phyloP scores from a whole-genome alignment of 2,329 filamentous ascomycete genomes.

The Xylaria sp. region DNA sequence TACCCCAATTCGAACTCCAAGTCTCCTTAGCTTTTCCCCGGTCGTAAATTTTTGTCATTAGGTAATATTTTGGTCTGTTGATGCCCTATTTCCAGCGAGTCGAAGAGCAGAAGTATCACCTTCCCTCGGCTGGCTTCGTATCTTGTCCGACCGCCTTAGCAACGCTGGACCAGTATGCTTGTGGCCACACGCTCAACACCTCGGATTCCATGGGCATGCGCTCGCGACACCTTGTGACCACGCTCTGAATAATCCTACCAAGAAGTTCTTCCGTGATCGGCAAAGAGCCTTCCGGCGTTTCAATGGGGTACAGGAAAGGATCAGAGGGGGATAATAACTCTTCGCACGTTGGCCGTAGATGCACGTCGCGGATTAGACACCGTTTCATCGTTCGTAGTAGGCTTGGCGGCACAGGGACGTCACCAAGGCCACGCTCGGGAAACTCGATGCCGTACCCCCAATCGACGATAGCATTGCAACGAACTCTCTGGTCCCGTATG shows the following conservation, averaged over 20 bases:
- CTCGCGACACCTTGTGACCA: slow-evolving; percentile 68
- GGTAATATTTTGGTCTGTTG: slow-evolving; percentile 18
- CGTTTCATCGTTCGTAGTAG: slow-evolving; percentile 71
- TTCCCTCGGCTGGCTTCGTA: slow-evolving; percentile 12
- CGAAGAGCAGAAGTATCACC: slow-evolving; percentile 10
- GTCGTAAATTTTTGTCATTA: slow-evolving; percentile 33
- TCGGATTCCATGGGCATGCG: slow-evolving; percentile 69
- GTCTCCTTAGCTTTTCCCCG: slow-evolving; percentile 20
- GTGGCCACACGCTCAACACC: slow-evolving; percentile 65
- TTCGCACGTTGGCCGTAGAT: slow-evolving; percentile 71
- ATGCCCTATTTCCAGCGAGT: neutral
- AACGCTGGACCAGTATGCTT: slow-evolving; percentile 70
- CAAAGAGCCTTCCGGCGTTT: slow-evolving; percentile 64
- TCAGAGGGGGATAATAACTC: slow-evolving; percentile 70
- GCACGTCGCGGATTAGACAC: slow-evolving; percentile 71
- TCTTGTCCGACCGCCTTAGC: slow-evolving; percentile 61
- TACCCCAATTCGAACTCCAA: slow-evolving; percentile 16
- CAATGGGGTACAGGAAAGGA: slow-evolving; percentile 72
- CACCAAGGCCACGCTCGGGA: slow-evolving; percentile 75
- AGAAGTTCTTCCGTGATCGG: slow-evolving; percentile 72
- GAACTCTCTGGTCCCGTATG: slow-evolving; percentile 85
- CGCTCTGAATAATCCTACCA: slow-evolving; percentile 70
- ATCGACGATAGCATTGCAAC: slow-evolving; percentile 88
- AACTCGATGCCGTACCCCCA: slow-evolving; percentile 79
- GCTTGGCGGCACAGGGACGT: slow-evolving; percentile 66